Conservation (phyloP, 2,329 filamentous ascomycete genomes). For the Venturia effusa region DNA sequence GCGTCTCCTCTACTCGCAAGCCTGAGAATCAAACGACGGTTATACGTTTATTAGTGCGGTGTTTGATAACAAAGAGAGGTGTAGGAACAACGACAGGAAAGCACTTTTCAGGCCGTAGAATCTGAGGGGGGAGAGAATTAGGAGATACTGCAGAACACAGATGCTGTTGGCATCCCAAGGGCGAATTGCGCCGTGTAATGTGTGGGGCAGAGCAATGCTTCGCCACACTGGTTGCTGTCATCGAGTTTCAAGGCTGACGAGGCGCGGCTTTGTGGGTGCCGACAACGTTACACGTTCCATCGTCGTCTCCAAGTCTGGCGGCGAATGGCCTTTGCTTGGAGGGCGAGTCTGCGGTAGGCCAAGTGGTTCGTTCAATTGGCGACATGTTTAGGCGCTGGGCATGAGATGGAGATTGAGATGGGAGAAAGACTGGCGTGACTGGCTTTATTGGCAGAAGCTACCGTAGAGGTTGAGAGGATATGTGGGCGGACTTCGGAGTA, state of each 20-base stretch:
- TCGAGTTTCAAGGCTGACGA: background rate
- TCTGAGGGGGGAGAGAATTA: background rate
- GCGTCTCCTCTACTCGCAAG: background rate
- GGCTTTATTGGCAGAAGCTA: too few species aligned
- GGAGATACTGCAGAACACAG: background rate
- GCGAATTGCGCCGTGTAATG: background rate
- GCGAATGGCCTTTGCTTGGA: background rate
- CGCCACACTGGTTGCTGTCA: background rate
- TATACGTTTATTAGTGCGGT: background rate
- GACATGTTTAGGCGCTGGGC: background rate
- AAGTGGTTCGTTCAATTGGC: background rate
- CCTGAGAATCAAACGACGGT: background rate
- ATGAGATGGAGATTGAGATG: background rate
- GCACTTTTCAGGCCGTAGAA: background rate
- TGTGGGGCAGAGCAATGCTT: constrained; percentile 1
- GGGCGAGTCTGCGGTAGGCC: background rate
- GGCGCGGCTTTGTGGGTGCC: background rate
- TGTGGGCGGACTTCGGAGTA: too few species aligned
- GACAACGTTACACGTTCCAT: background rate
- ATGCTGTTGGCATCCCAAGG: background rate
- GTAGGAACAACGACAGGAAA: background rate
- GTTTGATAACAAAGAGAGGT: background rate
- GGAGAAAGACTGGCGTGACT: too few species aligned
- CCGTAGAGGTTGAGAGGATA: too few species aligned
- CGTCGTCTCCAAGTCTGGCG: background rate